Base-by-base conservation (phyloP, 1,284 basidiomycete species). In the Fomes fomentarius region DNA sequence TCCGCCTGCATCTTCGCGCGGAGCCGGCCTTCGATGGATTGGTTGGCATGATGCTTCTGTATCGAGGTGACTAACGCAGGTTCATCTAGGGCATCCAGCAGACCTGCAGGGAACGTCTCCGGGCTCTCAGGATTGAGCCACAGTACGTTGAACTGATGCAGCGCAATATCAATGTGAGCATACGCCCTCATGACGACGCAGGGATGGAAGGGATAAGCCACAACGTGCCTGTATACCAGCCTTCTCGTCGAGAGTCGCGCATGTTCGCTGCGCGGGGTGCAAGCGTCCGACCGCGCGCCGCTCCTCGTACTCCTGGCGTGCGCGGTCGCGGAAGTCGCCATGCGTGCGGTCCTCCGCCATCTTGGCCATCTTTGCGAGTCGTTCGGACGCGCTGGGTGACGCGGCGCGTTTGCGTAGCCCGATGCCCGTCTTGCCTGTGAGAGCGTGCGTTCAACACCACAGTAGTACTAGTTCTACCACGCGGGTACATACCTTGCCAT, bases 361-460 rank as follows among this genome's bases (percentile, higher is more conserved):
- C 70, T 83, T 85, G 0, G 85, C 84, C 77, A 87, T 87, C 73
- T 92, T 92, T 15, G 84, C 85, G 31, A 86, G 70, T 42, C 86
- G 78, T 51, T 87, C 85, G 14, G 80, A 72, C 12, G 78, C 72
- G 34, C 74, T 75, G 9, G 89, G 88, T 0, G 90, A 90, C 12
- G 74, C 74, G 1, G 84, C 72, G 21, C 89, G 85, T 66, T 91
- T 91, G 34, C 81, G 77, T 22, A 82, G 64, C 12, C 91, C 91
- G 40, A 93, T 89, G 24, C 91, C 91, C 62, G 80, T 83, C 71
- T 82, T 88, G 28, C 91, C 91, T 93, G 60, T 24, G n/a, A 8
- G 9, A 37, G 15, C 9, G 19, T 15, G 22, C 22, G 33, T 47
- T 28, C 31, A 34, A 39, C 19, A 44, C n/a, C 15, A n/a, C 17